phyloP scores from a whole-genome alignment of 1,284 basidiomycete species.

The Trametes polyzona region DNA sequence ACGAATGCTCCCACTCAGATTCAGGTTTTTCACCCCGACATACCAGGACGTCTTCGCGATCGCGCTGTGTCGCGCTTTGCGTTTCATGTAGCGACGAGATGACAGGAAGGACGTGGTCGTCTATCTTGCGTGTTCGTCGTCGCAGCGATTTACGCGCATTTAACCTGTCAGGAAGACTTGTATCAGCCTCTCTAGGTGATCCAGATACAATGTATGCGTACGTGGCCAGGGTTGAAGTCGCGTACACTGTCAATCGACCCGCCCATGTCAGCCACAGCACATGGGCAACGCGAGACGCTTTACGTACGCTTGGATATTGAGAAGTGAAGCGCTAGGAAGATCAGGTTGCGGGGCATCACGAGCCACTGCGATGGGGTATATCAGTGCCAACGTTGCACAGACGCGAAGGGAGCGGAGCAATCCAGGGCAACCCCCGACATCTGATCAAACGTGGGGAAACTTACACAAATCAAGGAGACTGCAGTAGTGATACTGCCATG shows the following conservation, averaged over 20 bases:
- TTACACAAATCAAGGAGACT: constrained; percentile 52
- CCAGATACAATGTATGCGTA: constrained; percentile 29
- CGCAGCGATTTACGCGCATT: constrained; percentile 28
- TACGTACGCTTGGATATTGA: constrained; percentile 50
- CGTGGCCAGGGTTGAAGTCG: constrained; percentile 43
- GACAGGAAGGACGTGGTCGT: constrained; percentile 21
- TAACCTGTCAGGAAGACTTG: constrained; percentile 13
- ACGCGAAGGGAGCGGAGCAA: constrained; percentile 1
- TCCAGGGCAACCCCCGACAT: not conserved
- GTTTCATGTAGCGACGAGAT: constrained; percentile 20
- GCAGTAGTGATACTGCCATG: constrained; percentile 46
- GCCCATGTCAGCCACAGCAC: not conserved
- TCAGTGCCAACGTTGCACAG: constrained; percentile 13
- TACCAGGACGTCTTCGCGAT: constrained; percentile 4
- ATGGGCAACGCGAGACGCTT: not conserved
- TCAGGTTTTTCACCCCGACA: not conserved
- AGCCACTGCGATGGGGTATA: constrained; percentile 46
- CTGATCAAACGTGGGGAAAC: constrained; percentile 23
- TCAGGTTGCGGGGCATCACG: constrained; percentile 48
- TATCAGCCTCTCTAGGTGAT: not conserved
- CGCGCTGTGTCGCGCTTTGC: constrained; percentile 19
- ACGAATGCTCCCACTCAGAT: not conserved
- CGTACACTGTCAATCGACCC: constrained; percentile 14
- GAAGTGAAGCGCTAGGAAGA: constrained; percentile 57
- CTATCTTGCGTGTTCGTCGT: constrained; percentile 16